Evolutionary conservation across 2,329 filamentous ascomycete genomes (phyloP).

Genomic region (Didymella pomorum): DNA sequence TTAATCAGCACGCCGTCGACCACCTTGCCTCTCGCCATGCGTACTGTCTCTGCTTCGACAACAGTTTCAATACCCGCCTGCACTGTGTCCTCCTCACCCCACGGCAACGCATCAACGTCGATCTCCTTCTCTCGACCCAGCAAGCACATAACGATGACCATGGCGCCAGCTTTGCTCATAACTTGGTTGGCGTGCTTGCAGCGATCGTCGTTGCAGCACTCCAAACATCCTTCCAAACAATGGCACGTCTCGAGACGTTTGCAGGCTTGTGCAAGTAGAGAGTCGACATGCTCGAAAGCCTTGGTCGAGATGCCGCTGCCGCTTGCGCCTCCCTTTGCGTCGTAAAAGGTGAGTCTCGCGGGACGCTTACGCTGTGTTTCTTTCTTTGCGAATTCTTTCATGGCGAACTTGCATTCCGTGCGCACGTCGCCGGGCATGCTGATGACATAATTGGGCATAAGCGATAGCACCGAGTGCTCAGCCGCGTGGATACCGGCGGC

Average conservation of each 20-base stretch:
- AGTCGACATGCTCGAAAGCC: constrained; percentile 90
- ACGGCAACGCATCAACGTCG: constrained; percentile 83
- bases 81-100: constrained; percentile 76
- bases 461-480: constrained; percentile 85
- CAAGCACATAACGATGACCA: constrained; percentile 79
- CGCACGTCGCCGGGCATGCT: constrained; percentile 89
- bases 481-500: constrained; percentile 93
- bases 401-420: constrained; percentile 89
- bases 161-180: constrained; percentile 89
- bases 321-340: constrained; percentile 84
- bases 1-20: constrained; percentile 55
- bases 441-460: constrained; percentile 91
- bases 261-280: constrained; percentile 78
- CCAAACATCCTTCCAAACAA: constrained; percentile 82
- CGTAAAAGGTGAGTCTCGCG: constrained; percentile 90
- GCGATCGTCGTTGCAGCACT: constrained; percentile 85
- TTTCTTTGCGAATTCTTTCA: constrained; percentile 83
- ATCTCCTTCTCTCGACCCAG: constrained; percentile 77
- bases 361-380: constrained; percentile 80
- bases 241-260: constrained; percentile 77
- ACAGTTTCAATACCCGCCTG: constrained; percentile 84
- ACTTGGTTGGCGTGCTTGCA: constrained; percentile 90
- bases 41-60: constrained; percentile 73
- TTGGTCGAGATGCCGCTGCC: constrained; percentile 90
- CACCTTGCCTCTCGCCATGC: constrained; percentile 51